Base-by-base conservation (phyloP, 176 grass and related monocot species). In the Panicum miliaceum region DNA sequence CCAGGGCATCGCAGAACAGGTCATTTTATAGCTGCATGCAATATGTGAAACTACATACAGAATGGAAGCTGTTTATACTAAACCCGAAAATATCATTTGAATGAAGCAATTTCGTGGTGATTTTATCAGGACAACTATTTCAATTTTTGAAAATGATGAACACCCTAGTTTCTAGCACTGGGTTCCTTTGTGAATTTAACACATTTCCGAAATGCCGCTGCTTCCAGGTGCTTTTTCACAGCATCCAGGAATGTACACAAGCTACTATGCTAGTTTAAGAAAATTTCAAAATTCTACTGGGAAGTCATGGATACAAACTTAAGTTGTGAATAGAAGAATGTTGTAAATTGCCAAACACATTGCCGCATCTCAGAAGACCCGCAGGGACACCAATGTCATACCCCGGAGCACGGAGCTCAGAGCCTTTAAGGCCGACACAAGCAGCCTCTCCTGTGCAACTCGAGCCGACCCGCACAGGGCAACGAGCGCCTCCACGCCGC, bases 391-490 rank as follows among this genome's bases (percentile, higher is more conserved):
- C 11, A 59, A 77, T 11, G 62, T 45, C 76, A 81, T 95, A 98
- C 96, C 93, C 22, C 86, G 86, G 50, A 98, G 51, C 81, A 95
- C 26, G 29, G 87, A 93, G 89, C 87, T 85, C 78, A 98, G 73
- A 23, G 91, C 83, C 83, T 93, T 98, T 62, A 94, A 80, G 76
- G 76, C 83, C 38, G 66, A 89, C 74, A 58, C 71, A 78, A 95
- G 85, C 58, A 77, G 15, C 68, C 38, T 66, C 69, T 95, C 87
- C 45, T 78, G 89, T 42, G 83, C 64, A 56, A 86, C 70, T 80
- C 80, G 76, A 89, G 94, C 71, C 29, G 87, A 95, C 70, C 50
- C 85, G 73, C 96, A 95, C 72, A 98, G 84, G 42, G 76, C 29
- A 14, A 86, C 75, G 12, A 98, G 89, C 25, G 79, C 51, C 81